Evolutionary conservation across 1,139 yeast genomes (phyloP).

Genomic region (Saccharomycopsis hybrid): DNA sequence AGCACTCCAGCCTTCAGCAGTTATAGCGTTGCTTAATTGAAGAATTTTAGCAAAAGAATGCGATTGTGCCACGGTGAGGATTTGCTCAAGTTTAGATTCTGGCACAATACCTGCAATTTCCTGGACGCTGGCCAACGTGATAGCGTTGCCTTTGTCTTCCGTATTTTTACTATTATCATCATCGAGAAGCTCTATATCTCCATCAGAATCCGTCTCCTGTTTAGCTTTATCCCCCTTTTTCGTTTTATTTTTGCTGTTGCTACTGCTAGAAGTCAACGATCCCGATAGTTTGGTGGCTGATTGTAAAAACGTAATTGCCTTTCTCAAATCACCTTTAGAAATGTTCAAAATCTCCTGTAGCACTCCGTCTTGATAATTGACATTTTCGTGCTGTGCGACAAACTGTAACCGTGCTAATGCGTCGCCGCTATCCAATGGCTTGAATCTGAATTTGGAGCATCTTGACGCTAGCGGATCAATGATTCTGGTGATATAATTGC

Average conservation of each 20-base stretch:
- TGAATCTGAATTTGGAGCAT: conserved; percentile 91
- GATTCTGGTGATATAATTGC: conserved; percentile 92
- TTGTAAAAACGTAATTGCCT: conserved; percentile 85
- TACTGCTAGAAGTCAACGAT: conserved; percentile 19
- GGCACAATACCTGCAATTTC: conserved; percentile 90
- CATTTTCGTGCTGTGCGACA: conserved; percentile 47
- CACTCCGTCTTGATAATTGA: conserved; percentile 43
- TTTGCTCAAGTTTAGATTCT: conserved; percentile 38
- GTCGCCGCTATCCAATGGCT: conserved; percentile 62
- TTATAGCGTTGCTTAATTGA: conserved; percentile 44
- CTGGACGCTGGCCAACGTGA: conserved; percentile 42
- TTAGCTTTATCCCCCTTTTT: no score
- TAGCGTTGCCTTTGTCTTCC: conserved; percentile 25
- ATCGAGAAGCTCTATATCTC: conserved; percentile 31
- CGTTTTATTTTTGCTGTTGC: conserved; percentile 26
- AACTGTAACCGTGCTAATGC: conserved; percentile 61
- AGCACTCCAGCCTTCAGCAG: conserved; percentile 83
- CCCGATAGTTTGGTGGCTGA: conserved; percentile 61
- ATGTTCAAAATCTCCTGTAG: conserved; percentile 58
- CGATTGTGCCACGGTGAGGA: conserved; percentile 35
- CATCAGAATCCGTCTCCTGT: conserved; percentile 26
- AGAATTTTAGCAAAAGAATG: conserved; percentile 40
- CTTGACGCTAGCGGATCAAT: conserved; percentile 95
- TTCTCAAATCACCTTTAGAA: conserved; percentile 86
- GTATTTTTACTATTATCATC: conserved; percentile 19